Conservation (phyloP, 176 grass and related monocot species). For the Oryza longistaminata region DNA sequence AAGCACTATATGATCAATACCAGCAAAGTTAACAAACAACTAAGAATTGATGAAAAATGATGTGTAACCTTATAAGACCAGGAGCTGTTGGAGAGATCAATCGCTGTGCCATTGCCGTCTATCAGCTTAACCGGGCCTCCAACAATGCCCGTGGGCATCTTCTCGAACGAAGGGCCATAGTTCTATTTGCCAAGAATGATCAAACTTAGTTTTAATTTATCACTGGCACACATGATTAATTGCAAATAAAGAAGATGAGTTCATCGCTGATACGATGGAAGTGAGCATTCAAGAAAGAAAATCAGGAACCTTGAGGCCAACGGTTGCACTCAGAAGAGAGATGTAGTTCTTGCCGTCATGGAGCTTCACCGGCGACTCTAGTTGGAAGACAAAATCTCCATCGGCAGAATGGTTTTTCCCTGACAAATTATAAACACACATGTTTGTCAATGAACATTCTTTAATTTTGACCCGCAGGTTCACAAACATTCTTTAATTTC, state of each 20-base stretch:
- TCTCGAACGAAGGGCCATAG: conserved; percentile 35
- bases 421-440: not conserved
- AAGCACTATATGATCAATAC: not conserved
- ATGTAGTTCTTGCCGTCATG: conserved; percentile 55
- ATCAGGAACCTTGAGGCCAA: conserved; percentile 62
- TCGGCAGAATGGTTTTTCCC: conserved; percentile 36
- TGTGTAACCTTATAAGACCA: conserved; percentile 66
- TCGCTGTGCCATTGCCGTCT: not conserved
- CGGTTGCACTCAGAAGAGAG: conserved; percentile 65
- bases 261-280: not conserved
- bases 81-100: conserved; percentile 56
- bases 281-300: too few species aligned
- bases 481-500: too few species aligned
- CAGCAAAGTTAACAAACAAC: not conserved
- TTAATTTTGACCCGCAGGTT: too few species aligned
- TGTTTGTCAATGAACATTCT: too few species aligned
- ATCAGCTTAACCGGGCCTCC: conserved; percentile 44
- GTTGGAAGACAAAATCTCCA: conserved; percentile 42
- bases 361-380: conserved; percentile 36
- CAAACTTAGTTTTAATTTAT: not conserved
- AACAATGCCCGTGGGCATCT: conserved; percentile 30
- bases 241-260: not conserved
- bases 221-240: not conserved
- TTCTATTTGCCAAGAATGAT: conserved; percentile 30
- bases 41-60: not conserved